Evolutionary conservation across 164 flowering plant genomes (phyloP), one percentile per base, ranked within the genome.

Genomic region (Macadamia integrifolia): DNA sequence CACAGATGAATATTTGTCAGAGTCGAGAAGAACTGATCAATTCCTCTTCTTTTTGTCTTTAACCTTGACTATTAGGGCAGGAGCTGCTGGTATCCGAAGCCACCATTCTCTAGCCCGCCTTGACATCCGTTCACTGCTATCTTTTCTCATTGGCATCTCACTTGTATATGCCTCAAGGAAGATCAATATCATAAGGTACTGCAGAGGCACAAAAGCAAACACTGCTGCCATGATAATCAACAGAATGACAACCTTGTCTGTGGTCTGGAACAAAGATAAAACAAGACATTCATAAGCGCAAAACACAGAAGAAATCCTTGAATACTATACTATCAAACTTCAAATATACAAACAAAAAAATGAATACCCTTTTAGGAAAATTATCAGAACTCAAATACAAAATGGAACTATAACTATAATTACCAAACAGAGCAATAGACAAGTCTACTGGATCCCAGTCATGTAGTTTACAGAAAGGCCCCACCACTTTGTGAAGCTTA

Each of bases 91-190:
- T 65, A 92, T 82, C 59, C 86, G 75, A 49, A 82, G 52, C 98
- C 98, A 92, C 96, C 96, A 92, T 65, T 92, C 98, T 77, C 86
- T 84, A 15, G 80, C 53, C 65, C 94, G 79, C 75, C 98, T 83
- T 56, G 80, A 12, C 78, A 78, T 70, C 76, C 77, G 76, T 56
- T 83, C 83, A 66, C 80, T 87, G 77, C 80, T 79, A 59, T 79
- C 83, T 76, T 77, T 90, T 78, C 98, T 80, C 40, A 79, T 42
- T 6, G 92, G 91, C 85, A 88, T 80, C 71, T 87, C 80, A 76
- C 96, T 84, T 6, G 98, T 92, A 72, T 74, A 92, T 7, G 66
- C 67, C 79, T 92, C 98, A 10, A 84, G 23, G 65, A 84, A 77
- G 29, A 73, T 75, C 11, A 81, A 30, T 61, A 83, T 61, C 50